Evolutionary conservation across 768 basidiomycete species (phyloP).

Genomic region (Strobilomyces dryophilus): DNA sequence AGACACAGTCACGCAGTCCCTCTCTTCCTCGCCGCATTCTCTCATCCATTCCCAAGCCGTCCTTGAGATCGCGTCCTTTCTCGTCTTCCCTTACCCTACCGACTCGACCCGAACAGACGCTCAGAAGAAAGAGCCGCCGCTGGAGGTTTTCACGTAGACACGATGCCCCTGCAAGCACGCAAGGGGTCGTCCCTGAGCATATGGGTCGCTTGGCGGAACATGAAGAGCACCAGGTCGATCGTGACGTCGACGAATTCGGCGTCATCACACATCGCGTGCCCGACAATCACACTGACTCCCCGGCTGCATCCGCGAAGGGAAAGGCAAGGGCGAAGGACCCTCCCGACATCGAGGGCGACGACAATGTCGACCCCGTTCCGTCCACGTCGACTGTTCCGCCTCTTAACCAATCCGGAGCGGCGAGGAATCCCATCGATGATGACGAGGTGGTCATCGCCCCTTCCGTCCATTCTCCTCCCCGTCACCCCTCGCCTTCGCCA

Average conservation of each 20-base stretch:
- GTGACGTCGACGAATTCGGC: slow-evolving; percentile 26
- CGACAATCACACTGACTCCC: slow-evolving; percentile 26
- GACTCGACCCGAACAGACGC: slow-evolving; percentile 23
- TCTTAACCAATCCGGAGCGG: slow-evolving; percentile 1
- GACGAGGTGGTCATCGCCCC: slow-evolving; percentile 24
- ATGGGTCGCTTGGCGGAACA: slow-evolving; percentile 17
- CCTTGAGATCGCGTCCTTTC: slow-evolving; percentile 14
- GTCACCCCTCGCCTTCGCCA: slow-evolving; percentile 10
- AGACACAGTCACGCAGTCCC: slow-evolving; percentile 3
- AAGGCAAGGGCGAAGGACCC: slow-evolving; percentile 33
- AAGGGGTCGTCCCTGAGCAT: slow-evolving; percentile 14
- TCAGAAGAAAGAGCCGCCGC: slow-evolving; percentile 25
- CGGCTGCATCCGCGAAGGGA: slow-evolving; percentile 28
- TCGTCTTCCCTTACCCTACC: slow-evolving; percentile 18
- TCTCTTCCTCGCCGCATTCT: slow-evolving; percentile 34
- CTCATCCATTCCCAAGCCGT: slow-evolving; percentile 28
- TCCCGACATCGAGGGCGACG: slow-evolving; percentile 3
- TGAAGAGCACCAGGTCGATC: slow-evolving; percentile 29
- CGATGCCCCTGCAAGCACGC: slow-evolving; percentile 7
- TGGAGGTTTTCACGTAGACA: slow-evolving; percentile 24
- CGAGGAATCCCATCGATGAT: slow-evolving; percentile 5
- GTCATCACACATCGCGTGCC: slow-evolving; percentile 25
- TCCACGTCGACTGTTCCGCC: slow-evolving; percentile 19
- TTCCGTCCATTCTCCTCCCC: slow-evolving; percentile 4
- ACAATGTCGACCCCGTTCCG: slow-evolving; percentile 5